Evolutionary conservation across 2,329 filamentous ascomycete species (phyloP), one percentile per base, ranked within the genome.

Genomic region (Metarhizium robertsii): DNA sequence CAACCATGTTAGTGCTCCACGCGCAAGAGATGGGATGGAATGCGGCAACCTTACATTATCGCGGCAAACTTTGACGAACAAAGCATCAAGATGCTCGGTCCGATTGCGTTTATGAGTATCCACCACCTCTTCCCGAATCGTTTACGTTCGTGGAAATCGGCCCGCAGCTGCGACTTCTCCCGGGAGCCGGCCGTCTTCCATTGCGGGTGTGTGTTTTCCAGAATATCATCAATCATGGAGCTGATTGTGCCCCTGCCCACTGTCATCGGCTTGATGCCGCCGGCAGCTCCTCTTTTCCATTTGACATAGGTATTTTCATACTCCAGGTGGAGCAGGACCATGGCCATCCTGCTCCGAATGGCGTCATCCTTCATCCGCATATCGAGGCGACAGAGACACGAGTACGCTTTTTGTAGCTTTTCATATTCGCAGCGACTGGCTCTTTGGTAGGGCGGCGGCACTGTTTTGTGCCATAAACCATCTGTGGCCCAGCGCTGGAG

Each of bases 111-210:
- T 6, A 49, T 34, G 1, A 55, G 16, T n/a, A 52, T 29, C 47
- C 48, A 55, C 53, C 53, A 55, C 6, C 53, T 34, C 40, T 55
- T 55, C 25, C 53, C 53, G 13, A 45, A 55, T 10, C 53, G 53
- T 43, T 55, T 55, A n/a, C 53, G 32, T 18, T 55, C 36, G 48
- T 55, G 53, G 18, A 55, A 55, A 14, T 55, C 51, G 6, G 47
- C 30, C 16, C 53, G 53, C 36, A 55, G 29, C n/a, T 11, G 38
- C 4, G 29, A n/a, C 48, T 30, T 55, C 38, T 52, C 48, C 3
- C 48, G 38, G 16, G 48, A 25, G 8, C 11, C 20, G 40, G 20
- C 40, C 16, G 8, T 40, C 18, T 18, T 18, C 53, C 53, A 55
- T 4, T 46, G 10, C 2, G 8, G 5, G 32, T 55, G 53, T 18